Conservation (phyloP, 2,329 filamentous ascomycete genomes). For the Claviceps digitariae region DNA sequence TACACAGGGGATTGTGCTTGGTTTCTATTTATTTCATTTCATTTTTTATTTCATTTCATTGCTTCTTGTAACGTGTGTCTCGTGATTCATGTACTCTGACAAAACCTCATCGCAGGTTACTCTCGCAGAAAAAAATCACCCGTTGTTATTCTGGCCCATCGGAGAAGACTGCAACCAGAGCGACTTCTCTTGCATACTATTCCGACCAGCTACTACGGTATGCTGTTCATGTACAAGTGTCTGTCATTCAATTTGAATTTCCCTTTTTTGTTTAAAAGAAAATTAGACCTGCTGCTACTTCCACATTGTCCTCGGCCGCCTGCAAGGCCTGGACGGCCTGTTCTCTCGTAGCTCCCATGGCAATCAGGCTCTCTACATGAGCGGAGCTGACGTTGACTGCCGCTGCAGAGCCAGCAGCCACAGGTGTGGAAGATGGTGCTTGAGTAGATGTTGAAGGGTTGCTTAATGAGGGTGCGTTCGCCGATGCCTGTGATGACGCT, state of each 20-base stretch:
- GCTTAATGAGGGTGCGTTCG: constrained; percentile 10
- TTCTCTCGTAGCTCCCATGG: constrained; percentile 63
- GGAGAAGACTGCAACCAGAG: background rate
- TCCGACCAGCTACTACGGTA: background rate
- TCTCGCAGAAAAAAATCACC: background rate
- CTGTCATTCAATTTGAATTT: too few species aligned
- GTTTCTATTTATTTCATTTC: too few species aligned
- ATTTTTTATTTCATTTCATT: background rate
- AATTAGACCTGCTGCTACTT: constrained; percentile 30
- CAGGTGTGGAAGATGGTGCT: constrained; percentile 12
- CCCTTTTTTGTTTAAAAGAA: constrained; percentile 4
- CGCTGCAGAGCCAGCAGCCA: constrained; percentile 9
- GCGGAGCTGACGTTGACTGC: constrained; percentile 38
- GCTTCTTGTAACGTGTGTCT: background rate
- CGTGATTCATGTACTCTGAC: background rate
- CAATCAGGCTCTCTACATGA: constrained; percentile 61
- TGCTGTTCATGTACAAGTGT: background rate
- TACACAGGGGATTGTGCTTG: background rate
- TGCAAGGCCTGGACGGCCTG: constrained; percentile 70
- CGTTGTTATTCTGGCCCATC: background rate
- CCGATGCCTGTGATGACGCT: constrained; percentile 5
- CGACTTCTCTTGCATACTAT: background rate
- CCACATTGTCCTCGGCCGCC: constrained; percentile 73
- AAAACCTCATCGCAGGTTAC: background rate
- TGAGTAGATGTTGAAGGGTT: constrained; percentile 9